Base-by-base conservation (phyloP, 108 stramenopile genomes). In the Chaetoceros tenuissimus region DNA sequence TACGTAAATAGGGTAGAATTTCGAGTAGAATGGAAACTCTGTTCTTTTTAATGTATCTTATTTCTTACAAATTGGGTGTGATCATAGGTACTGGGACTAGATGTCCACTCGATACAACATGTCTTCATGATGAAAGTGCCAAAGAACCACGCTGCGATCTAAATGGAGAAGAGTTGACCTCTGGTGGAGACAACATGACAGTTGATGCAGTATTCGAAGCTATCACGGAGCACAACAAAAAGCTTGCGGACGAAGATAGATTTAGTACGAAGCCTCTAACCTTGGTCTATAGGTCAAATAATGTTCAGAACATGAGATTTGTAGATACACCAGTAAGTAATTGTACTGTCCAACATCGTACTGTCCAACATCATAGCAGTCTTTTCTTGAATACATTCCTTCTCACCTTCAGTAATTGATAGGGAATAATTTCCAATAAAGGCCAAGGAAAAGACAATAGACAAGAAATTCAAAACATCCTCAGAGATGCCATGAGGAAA, bases 61-160 rank as follows among this genome's bases (percentile, higher is more conserved):
- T n/a, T n/a, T n/a, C n/a, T n/a, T n/a, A n/a, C n/a, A n/a, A n/a
- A n/a, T n/a, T n/a, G n/a, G n/a, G n/a, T n/a, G n/a, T n/a, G n/a
- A n/a, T n/a, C n/a, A n/a, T n/a, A n/a, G n/a, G n/a, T n/a, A 87
- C 85, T 2, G 85, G 85, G 28, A 87, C 85, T 30, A 60, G 85
- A 18, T 87, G 85, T 61, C 81, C 85, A 18, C 66, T 87, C 26
- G 85, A 87, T 57, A 76, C 79, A 1, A 87, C 85, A 23, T 87
- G 85, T 49, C 80, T 82, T 48, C 81, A 87, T 52, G 85, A 82
- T 45, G 54, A 48, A 34, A 55, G 53, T 7, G 44, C 51, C 8
- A 27, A 21, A 10, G 62, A 61, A 27, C 81, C 85, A 13, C 24
- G 46, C 1, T 87, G 85, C 51, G 77, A 80, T 46, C 68, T 87